Conservation (phyloP, 2,329 filamentous ascomycete species). For the Pseudodiploospora longispora region DNA sequence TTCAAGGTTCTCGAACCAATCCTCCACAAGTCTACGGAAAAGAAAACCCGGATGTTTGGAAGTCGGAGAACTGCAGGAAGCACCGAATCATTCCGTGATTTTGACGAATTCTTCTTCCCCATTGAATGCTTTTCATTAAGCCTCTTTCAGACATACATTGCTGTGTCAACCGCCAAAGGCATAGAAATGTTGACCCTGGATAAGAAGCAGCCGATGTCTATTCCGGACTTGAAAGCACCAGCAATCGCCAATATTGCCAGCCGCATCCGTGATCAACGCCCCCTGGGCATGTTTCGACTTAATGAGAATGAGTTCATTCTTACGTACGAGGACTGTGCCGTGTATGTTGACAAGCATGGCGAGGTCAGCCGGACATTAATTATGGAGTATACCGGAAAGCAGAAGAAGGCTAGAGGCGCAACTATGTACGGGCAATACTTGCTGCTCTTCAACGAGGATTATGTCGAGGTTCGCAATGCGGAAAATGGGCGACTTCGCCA, state of each 20-base stretch:
- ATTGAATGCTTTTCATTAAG: conserved; percentile 93
- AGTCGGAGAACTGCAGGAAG: conserved; percentile 56
- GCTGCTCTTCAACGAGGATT: conserved; percentile 89
- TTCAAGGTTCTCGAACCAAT: conserved; percentile 97
- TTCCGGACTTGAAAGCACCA: conserved; percentile 74
- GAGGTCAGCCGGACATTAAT: conserved; percentile 90
- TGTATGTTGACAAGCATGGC: conserved; percentile 97
- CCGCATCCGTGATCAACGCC: conserved; percentile 73
- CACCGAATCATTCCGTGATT: conserved; percentile 95
- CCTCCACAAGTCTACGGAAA: conserved; percentile 84
- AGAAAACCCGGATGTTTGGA: conserved; percentile 61
- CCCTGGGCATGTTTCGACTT: conserved; percentile 93
- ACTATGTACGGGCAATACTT: conserved; percentile 90
- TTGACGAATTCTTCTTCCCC: conserved; percentile 97
- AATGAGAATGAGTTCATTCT: conserved; percentile 88
- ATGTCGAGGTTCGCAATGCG: conserved; percentile 93
- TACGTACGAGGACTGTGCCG: conserved; percentile 90
- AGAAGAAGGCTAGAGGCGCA: conserved; percentile 67
- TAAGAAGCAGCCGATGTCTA: conserved; percentile 91
- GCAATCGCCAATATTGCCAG: conserved; percentile 78
- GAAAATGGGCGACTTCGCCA: conserved; percentile 90
- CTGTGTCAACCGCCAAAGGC: conserved; percentile 82
- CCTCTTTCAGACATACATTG: conserved; percentile 89
- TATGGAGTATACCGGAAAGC: conserved; percentile 96
- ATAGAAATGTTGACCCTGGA: conserved; percentile 95